These are phyloP conservation scores for Neocallimastix lanati DNA, from an alignment of 192 early-diverging fungal species.

Conservation along the genomic window DNA sequence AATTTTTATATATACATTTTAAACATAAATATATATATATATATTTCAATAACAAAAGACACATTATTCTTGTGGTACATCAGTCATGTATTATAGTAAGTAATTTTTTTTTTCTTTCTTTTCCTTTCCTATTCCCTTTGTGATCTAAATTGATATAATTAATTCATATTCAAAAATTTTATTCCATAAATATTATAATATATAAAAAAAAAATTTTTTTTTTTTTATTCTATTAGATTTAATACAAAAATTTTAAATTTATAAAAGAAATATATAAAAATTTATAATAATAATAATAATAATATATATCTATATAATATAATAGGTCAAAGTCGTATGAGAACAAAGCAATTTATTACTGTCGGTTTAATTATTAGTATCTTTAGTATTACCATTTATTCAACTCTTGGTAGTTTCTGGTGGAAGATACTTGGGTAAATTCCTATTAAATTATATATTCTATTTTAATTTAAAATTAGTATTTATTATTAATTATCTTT, in stretches of 20 bases:
- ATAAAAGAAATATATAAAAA: background rate
- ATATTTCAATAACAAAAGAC: too few species aligned
- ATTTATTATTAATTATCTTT: too few species aligned
- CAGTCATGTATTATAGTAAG: constrained; percentile 15
- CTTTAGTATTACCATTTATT: constrained; percentile 27
- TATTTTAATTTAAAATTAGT: too few species aligned
- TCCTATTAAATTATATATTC: too few species aligned
- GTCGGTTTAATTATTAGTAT: constrained; percentile 28
- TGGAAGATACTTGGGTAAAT: constrained; percentile 38
- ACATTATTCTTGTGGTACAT: constrained; percentile 15
- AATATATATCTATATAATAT: constrained; percentile 5
- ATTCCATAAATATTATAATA: background rate
- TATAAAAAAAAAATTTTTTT: too few species aligned
- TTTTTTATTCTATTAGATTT: too few species aligned
- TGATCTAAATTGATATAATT: too few species aligned
- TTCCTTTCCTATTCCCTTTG: too few species aligned
- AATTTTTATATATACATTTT: too few species aligned
- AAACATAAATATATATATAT: too few species aligned
- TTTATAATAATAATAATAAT: background rate
- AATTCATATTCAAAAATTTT: background rate
- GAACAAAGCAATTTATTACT: constrained; percentile 32
- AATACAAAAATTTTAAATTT: background rate
- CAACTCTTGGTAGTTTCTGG: constrained; percentile 46
- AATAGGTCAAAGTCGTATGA: constrained; percentile 28
- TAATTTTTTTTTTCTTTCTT: too few species aligned